Percentiles rank a stretch among this genome's conserved stretches.
Evolutionary conservation across 306 rosid species (phyloP).

Genomic region (Castanopsis chinensis): DNA sequence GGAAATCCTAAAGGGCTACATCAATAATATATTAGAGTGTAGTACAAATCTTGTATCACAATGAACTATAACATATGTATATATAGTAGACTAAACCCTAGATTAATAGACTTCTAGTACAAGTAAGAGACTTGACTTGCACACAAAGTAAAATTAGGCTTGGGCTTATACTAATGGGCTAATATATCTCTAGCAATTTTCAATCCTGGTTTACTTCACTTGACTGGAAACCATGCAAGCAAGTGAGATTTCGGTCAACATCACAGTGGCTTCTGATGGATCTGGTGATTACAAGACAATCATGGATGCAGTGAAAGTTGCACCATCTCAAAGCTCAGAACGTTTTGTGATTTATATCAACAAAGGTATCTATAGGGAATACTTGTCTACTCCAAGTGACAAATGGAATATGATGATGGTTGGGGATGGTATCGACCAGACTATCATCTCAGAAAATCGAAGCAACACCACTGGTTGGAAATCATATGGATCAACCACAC

Average conservation of each 20-base stretch:
- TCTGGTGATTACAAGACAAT: not conserved
- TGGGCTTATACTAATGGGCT: too few species aligned
- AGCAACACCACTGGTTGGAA: not conserved
- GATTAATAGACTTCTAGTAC: too few species aligned
- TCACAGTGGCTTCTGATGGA: constrained; percentile 1
- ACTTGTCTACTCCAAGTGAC: not conserved
- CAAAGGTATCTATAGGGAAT: not conserved
- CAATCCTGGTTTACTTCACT: too few species aligned
- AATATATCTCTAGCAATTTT: too few species aligned
- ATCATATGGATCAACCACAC: not conserved
- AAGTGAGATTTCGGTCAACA: not conserved
- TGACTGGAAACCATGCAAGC: not conserved
- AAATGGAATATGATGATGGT: not conserved
- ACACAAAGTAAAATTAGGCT: too few species aligned
- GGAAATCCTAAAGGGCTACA: too few species aligned
- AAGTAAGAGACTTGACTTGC: too few species aligned
- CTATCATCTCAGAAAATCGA: not conserved
- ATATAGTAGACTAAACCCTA: too few species aligned
- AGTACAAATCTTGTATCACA: too few species aligned
- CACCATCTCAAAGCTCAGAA: not conserved
- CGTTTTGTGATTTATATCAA: not conserved
- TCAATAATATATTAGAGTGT: too few species aligned
- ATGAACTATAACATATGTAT: too few species aligned
- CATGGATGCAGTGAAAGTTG: not conserved
- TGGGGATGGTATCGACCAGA: not conserved